Evolutionary conservation across 208 protist genomes (phyloP).

Genomic region (Leishmania aethiopica): DNA sequence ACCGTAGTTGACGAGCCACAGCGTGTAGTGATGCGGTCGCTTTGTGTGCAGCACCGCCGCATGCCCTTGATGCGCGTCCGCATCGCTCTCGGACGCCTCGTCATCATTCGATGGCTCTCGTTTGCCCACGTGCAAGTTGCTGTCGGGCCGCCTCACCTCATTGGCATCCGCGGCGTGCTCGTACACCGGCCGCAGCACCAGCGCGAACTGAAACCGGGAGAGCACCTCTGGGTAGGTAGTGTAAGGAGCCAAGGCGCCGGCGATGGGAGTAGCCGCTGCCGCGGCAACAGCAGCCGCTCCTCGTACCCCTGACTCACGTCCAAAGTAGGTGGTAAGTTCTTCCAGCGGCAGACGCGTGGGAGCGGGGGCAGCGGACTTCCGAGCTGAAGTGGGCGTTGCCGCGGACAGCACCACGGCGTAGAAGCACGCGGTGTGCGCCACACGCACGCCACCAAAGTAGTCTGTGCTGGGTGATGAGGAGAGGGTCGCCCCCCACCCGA

Average conservation of each 20-base stretch:
- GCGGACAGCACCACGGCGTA: constrained; percentile 19
- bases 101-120: constrained; percentile 2
- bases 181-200: constrained; percentile 43
- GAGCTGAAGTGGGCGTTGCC: not conserved
- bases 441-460: constrained; percentile 18
- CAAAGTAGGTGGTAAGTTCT: constrained; percentile 44
- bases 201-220: constrained; percentile 59
- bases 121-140: not conserved
- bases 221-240: constrained; percentile 45
- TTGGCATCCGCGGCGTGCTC: constrained; percentile 1
- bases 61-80: not conserved
- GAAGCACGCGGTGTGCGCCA: constrained; percentile 22
- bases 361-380: not conserved
- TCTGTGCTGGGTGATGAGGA: not conserved
- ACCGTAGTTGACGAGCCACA: constrained; percentile 78
- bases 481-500: constrained; percentile 40
- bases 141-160: not conserved
- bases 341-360: constrained; percentile 36
- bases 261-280: constrained; percentile 36
- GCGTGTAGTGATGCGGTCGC: constrained; percentile 32
- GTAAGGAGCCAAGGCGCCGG: constrained; percentile 49
- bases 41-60: constrained; percentile 34
- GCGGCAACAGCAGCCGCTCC: constrained; percentile 21
- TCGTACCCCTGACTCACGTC: constrained; percentile 43
- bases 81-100: constrained; percentile 6